phyloP scores from a whole-genome alignment of 2,329 filamentous ascomycete genomes.

The Pseudohalonectria lignicola region DNA sequence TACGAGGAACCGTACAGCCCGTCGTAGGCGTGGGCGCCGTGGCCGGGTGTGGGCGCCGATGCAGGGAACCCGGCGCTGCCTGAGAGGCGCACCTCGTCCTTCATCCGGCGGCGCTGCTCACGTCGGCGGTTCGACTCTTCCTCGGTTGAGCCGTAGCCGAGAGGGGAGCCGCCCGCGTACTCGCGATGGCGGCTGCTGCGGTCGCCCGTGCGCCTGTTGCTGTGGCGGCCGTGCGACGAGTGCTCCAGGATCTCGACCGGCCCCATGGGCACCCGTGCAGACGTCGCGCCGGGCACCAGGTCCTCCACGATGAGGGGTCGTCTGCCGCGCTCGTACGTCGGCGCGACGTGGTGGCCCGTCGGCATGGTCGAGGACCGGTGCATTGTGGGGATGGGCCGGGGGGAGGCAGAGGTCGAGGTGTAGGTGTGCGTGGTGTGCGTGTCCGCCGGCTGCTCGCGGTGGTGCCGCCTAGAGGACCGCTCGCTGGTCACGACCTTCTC shows the following conservation, averaged over 20 bases:
- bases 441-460: conserved; percentile 3
- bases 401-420: conserved; percentile 1
- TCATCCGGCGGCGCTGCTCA: conserved; percentile 9
- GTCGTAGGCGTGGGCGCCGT: too few relatives aligned
- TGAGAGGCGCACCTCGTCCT: conserved; percentile 3
- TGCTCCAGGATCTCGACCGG: conserved; percentile 8
- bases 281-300: conserved; percentile 1
- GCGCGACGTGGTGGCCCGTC: conserved; percentile 9
- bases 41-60: conserved; percentile 10
- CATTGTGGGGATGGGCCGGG: conserved; percentile 11
- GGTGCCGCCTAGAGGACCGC: conserved; percentile 3
- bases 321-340: conserved; percentile 9
- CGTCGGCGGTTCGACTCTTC: conserved; percentile 8
- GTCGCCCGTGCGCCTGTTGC: background rate
- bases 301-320: conserved; percentile 11
- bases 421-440: background rate
- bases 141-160: conserved; percentile 11
- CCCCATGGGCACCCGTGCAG: conserved; percentile 5
- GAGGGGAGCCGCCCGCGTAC: conserved; percentile 2
- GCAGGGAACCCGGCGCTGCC: conserved; percentile 7
- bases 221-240: conserved; percentile 5
- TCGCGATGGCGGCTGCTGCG: conserved; percentile 4
- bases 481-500: conserved; percentile 5
- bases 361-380: conserved; percentile 15
- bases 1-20: conserved; percentile 7